Percentiles rank a stretch among this genome's conserved stretches.
phyloP scores from a whole-genome alignment of 768 basidiomycete species.

The Termitomyces sp. region DNA sequence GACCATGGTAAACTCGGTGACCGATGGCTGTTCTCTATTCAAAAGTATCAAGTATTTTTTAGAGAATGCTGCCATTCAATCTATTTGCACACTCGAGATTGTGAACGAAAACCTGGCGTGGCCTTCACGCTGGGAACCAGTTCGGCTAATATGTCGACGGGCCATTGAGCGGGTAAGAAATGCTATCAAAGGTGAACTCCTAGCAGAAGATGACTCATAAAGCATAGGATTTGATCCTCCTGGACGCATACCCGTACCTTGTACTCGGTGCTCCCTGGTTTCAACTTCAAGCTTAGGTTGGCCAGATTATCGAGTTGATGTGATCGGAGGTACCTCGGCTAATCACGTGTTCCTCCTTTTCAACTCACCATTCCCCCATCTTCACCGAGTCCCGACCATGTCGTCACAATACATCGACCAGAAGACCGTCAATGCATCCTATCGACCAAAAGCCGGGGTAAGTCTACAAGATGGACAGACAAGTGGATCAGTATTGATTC shows the following conservation, averaged over 20 bases:
- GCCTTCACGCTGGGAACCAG: neutral
- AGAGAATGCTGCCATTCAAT: neutral
- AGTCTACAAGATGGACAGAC: slow-evolving; percentile 13
- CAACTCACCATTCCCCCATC: neutral
- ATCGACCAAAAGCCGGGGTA: slow-evolving; percentile 51
- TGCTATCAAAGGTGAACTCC: neutral
- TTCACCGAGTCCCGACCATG: neutral
- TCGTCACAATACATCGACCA: slow-evolving; percentile 38
- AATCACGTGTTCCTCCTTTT: slow-evolving; percentile 10
- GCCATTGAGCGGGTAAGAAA: neutral
- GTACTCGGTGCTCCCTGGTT: neutral
- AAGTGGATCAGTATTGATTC: neutral
- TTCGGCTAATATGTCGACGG: neutral
- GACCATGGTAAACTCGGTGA: slow-evolving; percentile 2
- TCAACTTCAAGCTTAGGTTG: no score
- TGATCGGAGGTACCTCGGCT: neutral
- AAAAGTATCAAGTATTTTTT: neutral
- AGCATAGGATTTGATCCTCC: neutral
- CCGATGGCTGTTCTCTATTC: neutral
- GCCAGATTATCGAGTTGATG: neutral
- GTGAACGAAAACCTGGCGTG: neutral
- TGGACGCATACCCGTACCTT: neutral
- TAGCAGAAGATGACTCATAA: neutral
- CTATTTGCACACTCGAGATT: neutral
- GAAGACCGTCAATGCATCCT: slow-evolving; percentile 38